Percentiles rank a stretch among this genome's conserved stretches.
Evolutionary conservation across 2,329 filamentous ascomycete genomes (phyloP).

Genomic region (Colletotrichum filicis): DNA sequence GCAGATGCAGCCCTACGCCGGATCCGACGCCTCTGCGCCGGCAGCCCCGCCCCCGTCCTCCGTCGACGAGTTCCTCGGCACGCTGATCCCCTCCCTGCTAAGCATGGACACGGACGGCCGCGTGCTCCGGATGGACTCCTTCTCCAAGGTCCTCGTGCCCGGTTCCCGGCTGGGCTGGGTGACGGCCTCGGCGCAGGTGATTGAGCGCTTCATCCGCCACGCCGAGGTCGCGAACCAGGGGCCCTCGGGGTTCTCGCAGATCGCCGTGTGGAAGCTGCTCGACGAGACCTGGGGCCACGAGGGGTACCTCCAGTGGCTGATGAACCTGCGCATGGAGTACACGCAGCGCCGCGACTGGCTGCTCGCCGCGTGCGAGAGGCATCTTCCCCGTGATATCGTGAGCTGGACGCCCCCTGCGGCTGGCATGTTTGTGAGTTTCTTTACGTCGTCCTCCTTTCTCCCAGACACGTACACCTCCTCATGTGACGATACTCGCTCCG

Average conservation of each 20-base stretch:
- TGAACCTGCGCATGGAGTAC: constrained; percentile 84
- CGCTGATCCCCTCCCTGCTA: constrained; percentile 79
- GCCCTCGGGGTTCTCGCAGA: constrained; percentile 85
- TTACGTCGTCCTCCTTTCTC: background rate
- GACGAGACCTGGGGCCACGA: constrained; percentile 95
- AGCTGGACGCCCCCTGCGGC: constrained; percentile 84
- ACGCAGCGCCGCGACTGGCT: constrained; percentile 82
- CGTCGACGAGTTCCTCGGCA: constrained; percentile 78
- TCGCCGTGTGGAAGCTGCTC: constrained; percentile 87
- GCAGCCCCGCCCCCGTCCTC: constrained; percentile 65
- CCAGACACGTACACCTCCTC: background rate
- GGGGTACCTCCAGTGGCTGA: constrained; percentile 90
- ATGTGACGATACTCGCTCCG: background rate
- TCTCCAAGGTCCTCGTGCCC: constrained; percentile 90
- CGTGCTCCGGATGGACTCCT: constrained; percentile 90
- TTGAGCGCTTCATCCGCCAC: constrained; percentile 85
- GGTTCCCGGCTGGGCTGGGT: constrained; percentile 89
- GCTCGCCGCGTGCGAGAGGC: constrained; percentile 81
- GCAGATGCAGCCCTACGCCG: constrained; percentile 83
- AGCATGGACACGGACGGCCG: constrained; percentile 88
- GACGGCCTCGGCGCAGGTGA: constrained; percentile 84
- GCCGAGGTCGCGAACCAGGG: constrained; percentile 88
- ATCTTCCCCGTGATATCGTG: constrained; percentile 79
- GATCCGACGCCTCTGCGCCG: constrained; percentile 54
- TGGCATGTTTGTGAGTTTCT: constrained; percentile 88